phyloP scores from a whole-genome alignment of 2,329 filamentous ascomycete genomes.

The Cladophialophora immunda region DNA sequence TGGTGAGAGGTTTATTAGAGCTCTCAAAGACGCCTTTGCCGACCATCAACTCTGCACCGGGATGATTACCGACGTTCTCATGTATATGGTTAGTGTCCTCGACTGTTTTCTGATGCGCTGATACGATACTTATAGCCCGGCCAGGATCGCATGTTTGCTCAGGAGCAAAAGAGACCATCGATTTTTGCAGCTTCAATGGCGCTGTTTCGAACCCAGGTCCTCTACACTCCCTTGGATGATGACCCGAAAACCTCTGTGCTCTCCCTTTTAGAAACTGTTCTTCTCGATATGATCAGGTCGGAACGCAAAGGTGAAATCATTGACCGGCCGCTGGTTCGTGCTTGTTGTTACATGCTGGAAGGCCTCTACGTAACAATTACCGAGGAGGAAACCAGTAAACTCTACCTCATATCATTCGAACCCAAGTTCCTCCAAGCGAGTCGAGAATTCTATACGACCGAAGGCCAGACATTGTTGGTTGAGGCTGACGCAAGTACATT shows the following conservation, averaged over 20 bases:
- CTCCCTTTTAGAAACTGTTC: constrained; percentile 78
- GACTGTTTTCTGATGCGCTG: constrained; percentile 5
- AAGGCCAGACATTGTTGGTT: constrained; percentile 77
- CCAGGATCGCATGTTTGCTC: constrained; percentile 80
- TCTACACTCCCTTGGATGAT: constrained; percentile 66
- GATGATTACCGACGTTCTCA: constrained; percentile 92
- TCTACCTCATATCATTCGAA: constrained; percentile 88
- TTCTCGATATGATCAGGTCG: constrained; percentile 91
- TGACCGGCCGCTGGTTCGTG: constrained; percentile 81
- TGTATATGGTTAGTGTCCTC: constrained; percentile 77
- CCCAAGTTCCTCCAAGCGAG: constrained; percentile 77
- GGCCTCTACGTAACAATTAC: constrained; percentile 82
- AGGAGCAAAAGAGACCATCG: constrained; percentile 75
- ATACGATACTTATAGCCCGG: constrained; percentile 26
- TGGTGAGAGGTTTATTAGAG: constrained; percentile 82
- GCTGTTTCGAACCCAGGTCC: constrained; percentile 85
- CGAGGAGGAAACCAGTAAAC: constrained; percentile 78
- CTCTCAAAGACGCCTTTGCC: constrained; percentile 80
- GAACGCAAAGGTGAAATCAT: constrained; percentile 90
- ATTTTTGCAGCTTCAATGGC: constrained; percentile 88
- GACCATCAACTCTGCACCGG: constrained; percentile 93
- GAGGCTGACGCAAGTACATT: constrained; percentile 84
- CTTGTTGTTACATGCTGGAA: constrained; percentile 89
- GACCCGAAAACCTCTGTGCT: constrained; percentile 64
- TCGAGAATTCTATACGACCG: constrained; percentile 74